Percentiles rank a stretch among this genome's conserved stretches.
Evolutionary conservation across 495 filamentous ascomycete genomes (phyloP).

Genomic region (Penicillium pancosmium): DNA sequence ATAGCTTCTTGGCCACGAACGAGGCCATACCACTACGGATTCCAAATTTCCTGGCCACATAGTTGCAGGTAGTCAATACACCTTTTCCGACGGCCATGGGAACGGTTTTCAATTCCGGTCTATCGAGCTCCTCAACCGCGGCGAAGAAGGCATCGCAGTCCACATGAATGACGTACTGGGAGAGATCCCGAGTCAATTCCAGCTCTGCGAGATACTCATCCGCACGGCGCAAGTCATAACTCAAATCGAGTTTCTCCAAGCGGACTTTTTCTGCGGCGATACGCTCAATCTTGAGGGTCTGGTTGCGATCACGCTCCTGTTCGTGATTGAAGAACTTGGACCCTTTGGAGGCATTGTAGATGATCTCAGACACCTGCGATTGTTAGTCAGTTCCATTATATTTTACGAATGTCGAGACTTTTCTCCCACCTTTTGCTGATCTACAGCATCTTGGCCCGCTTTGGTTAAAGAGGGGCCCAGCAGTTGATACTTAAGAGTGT

Average conservation of each 20-base stretch:
- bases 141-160: conserved; percentile 99
- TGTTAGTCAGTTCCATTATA: not conserved
- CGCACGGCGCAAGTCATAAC: conserved; percentile 69
- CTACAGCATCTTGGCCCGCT: conserved; percentile 90
- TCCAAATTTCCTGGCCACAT: conserved; percentile 85
- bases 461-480: conserved; percentile 95
- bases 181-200: conserved; percentile 77
- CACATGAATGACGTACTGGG: conserved; percentile 83
- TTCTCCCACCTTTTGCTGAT: conserved; percentile 74
- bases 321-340: conserved; percentile 97
- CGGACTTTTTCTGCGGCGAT: conserved; percentile 76
- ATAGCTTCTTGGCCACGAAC: conserved; percentile 94
- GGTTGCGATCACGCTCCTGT: conserved; percentile 74
- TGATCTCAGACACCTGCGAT: conserved; percentile 83
- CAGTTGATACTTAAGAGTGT: conserved; percentile 67
- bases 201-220: conserved; percentile 83
- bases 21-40: conserved; percentile 93
- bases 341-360: conserved; percentile 95
- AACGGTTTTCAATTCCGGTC: conserved; percentile 83
- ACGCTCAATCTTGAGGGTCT: conserved; percentile 84
- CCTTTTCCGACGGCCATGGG: conserved; percentile 94
- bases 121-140: conserved; percentile 89
- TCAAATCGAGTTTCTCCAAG: conserved; percentile 76
- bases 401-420: not conserved
- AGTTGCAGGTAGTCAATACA: conserved; percentile 94